Base-by-base conservation (phyloP, 345 rosid genomes). In the Microthlaspi erraticum region DNA sequence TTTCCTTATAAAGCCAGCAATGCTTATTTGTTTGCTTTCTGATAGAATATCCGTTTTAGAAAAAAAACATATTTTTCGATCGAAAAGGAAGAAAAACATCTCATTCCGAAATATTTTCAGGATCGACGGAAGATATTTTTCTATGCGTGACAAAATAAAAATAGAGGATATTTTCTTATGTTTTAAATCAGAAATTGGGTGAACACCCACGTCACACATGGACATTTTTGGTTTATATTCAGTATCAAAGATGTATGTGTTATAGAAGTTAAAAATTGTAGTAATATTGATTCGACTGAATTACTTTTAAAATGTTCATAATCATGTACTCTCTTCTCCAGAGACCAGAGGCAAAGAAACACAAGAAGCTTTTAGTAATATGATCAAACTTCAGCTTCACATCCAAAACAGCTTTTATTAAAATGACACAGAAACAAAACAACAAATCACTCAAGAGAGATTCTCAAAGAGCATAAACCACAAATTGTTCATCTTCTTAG, bases 401-500 rank as follows among this genome's bases (percentile, higher is more conserved):
- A 49, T 72, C 77, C 71, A 64, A 48, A 23, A 31, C 46, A 74
- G 55, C 55, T 66, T 66, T 74, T 66, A 66, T 66, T 73, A 26
- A 56, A 39, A 56, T 17, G 52, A 13, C 26, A 37, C 46, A 6
- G 43, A 56, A 32, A 66, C 61, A 66, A 41, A 71, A 61, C 62
- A 36, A 63, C 61, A 74, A 49, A 57, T 57, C 52, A 57, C 50
- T 64, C 65, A 0, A 37, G 45, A 65, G 72, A 65, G 63, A 29
- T 10, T 33, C 72, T 19, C 71, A 16, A 16, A 29, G 59, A 46
- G 51, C 42, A 46, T 31, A 31, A 66, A 58, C 44, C 48, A 66
- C 2, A 52, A 26, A 26, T 5, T 1, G 18, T 19, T 20, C 59
- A 68, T 48, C 61, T 37, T 60, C 64, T 76, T 81, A 83, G 80